Conservation (phyloP, 2,329 filamentous ascomycete species). For the Cadophora malorum region DNA sequence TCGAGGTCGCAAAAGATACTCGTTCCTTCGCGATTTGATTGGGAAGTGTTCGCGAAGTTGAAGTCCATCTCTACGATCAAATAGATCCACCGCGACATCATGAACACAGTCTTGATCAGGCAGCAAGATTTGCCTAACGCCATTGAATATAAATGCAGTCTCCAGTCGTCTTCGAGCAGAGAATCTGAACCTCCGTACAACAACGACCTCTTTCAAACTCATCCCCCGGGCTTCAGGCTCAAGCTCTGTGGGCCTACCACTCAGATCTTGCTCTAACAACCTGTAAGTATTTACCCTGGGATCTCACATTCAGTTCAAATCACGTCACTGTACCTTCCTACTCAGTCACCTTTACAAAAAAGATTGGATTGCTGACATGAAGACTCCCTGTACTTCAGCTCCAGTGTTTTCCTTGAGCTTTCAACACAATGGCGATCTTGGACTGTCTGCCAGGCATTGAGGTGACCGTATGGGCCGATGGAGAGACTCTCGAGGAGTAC, state of each 20-base stretch:
- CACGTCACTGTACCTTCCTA: no score
- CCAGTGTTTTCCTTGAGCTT: no score
- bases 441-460: conserved; percentile 36
- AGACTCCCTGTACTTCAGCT: no score
- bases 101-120: neutral
- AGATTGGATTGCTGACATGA: no score
- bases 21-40: neutral
- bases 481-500: conserved; percentile 36
- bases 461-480: conserved; percentile 37
- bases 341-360: no score
- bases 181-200: neutral
- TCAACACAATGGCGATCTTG: conserved; percentile 42
- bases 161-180: neutral
- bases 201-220: no score
- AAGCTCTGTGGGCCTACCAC: no score
- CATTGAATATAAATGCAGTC: neutral
- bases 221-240: no score
- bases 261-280: no score
- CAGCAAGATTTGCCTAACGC: neutral
- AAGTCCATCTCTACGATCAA: neutral
- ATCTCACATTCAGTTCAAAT: no score
- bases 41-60: neutral
- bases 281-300: no score
- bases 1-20: neutral
- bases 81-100: neutral